A percentile compares a stretch with the other conserved stretches of the same genome.
Evolutionary conservation across 2,329 filamentous ascomycete species (phyloP).

Genomic region (Chaetomium globosum): DNA sequence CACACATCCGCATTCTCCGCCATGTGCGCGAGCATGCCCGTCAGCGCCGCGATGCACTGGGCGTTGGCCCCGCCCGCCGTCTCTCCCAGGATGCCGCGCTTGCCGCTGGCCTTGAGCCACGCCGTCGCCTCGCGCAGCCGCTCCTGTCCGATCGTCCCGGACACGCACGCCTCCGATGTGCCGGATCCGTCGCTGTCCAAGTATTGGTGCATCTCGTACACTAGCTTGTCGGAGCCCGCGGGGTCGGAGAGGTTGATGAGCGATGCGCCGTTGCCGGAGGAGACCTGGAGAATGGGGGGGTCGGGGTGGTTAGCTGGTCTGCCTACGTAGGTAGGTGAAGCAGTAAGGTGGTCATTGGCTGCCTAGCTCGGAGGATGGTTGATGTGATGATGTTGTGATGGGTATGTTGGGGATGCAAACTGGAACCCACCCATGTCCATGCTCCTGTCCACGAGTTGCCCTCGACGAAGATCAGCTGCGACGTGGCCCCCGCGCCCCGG

Average conservation of each 20-base stretch:
- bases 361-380: no score
- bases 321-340: no score
- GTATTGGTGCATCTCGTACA: conserved; percentile 65
- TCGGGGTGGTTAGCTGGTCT: no score
- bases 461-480: conserved; percentile 59
- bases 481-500: conserved; percentile 59
- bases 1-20: conserved; percentile 59
- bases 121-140: conserved; percentile 53
- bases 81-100: conserved; percentile 59
- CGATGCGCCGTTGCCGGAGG: conserved; percentile 43
- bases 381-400: neutral
- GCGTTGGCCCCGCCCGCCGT: conserved; percentile 56
- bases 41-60: conserved; percentile 54
- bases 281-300: conserved; percentile 42
- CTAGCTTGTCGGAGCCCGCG: conserved; percentile 49
- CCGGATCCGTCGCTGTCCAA: conserved; percentile 59
- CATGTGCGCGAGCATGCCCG: conserved; percentile 55
- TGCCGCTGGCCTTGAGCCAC: conserved; percentile 59
- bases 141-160: conserved; percentile 52
- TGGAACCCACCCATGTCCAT: conserved; percentile 45
- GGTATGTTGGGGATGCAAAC: no score
- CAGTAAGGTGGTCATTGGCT: neutral
- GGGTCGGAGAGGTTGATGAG: conserved; percentile 52
- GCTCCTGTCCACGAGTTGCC: conserved; percentile 59
- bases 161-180: conserved; percentile 52